A percentile compares a stretch with the other conserved stretches of the same genome.
Conservation (phyloP, 352 stramenopile species). For the Globisporangium okanoganense region DNA sequence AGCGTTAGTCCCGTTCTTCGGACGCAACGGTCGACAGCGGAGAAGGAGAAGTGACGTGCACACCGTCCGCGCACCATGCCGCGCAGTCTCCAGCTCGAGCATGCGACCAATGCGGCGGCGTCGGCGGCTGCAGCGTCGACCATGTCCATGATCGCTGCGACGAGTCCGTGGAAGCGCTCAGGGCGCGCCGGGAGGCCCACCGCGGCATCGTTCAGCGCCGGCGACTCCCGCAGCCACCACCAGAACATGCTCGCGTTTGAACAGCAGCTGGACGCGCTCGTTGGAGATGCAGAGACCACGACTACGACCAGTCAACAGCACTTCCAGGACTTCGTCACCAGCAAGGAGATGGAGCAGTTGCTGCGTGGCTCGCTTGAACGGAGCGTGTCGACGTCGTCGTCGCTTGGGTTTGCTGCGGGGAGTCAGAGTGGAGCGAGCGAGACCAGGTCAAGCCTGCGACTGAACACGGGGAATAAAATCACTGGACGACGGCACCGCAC, state of each 20-base stretch:
- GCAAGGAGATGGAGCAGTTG: conserved; percentile 2
- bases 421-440: conserved; percentile 5
- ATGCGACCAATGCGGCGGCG: background rate
- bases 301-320: conserved; percentile 10
- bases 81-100: conserved; percentile 13
- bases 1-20: background rate
- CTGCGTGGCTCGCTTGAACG: conserved; percentile 8
- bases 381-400: conserved; percentile 12
- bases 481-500: conserved; percentile 51
- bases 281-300: conserved; percentile 6
- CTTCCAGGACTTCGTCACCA: background rate
- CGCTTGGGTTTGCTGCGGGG: background rate
- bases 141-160: conserved; percentile 6
- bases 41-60: background rate
- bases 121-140: background rate
- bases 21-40: background rate
- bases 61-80: conserved; percentile 3
- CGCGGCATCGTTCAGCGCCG: conserved; percentile 26
- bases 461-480: conserved; percentile 29
- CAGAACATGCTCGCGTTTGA: conserved; percentile 15
- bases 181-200: background rate
- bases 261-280: conserved; percentile 13
- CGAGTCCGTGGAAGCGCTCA: conserved; percentile 11
- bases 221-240: conserved; percentile 12
- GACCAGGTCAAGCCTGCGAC: background rate